Percentiles rank a stretch among this genome's conserved stretches.
These are phyloP conservation scores for Goniomonas avonlea DNA, from an alignment of 78 protist species.

Conservation along the genomic window DNA sequence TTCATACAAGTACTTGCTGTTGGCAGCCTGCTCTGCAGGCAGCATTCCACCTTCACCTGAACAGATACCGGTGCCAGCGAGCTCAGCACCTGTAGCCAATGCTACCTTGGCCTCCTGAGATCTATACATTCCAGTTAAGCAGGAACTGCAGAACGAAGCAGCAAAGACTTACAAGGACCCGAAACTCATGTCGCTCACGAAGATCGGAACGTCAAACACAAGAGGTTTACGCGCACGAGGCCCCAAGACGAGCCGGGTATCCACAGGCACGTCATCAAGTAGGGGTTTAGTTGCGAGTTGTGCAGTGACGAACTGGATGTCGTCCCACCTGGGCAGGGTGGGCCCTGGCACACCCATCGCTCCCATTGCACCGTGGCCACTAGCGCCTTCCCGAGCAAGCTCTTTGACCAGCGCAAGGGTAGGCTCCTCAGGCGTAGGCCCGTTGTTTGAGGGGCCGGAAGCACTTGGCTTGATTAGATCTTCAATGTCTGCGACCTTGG, in stretches of 20 bases:
- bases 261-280: background rate
- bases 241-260: background rate
- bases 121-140: too few relatives aligned
- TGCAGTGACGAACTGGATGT: background rate
- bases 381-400: background rate
- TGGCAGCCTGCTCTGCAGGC: background rate
- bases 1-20: background rate
- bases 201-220: background rate
- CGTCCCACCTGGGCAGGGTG: constrained; percentile 1
- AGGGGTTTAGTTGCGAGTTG: constrained; percentile 2
- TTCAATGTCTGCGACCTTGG: too few relatives aligned
- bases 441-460: too few relatives aligned
- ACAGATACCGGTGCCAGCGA: constrained; percentile 6
- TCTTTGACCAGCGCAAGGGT: background rate
- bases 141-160: too few relatives aligned
- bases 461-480: too few relatives aligned
- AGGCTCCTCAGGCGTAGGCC: background rate
- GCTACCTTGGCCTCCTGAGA: background rate
- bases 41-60: background rate
- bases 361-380: background rate
- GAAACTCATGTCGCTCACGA: background rate
- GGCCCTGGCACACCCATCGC: constrained; percentile 10
- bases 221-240: background rate
- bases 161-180: too few relatives aligned
- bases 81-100: constrained; percentile 15